A percentile compares a stretch with the other conserved stretches of the same genome.
Conservation (phyloP, 2,329 filamentous ascomycete species). For the Lizonia empirigonia region DNA sequence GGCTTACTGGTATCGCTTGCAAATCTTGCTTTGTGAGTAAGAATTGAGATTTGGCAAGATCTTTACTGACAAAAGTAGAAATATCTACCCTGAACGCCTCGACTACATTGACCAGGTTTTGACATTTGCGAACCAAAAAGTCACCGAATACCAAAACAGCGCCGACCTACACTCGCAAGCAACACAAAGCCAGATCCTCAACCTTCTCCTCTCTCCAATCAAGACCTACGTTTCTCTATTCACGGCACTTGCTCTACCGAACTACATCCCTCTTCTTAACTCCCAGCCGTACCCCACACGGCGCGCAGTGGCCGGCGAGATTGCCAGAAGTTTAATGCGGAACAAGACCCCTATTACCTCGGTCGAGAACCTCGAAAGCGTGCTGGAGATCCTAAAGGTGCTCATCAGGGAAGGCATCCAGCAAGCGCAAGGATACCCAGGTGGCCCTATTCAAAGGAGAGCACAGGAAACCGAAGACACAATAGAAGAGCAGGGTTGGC, state of each 20-base stretch:
- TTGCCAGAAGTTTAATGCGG: slow-evolving; percentile 80
- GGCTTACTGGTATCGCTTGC: slow-evolving; percentile 91
- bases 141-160: slow-evolving; percentile 87
- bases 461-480: slow-evolving; percentile 92
- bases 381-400: slow-evolving; percentile 86
- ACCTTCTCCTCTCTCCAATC: slow-evolving; percentile 86
- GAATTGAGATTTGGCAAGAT: not conserved
- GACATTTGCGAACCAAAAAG: slow-evolving; percentile 84
- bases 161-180: slow-evolving; percentile 89
- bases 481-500: slow-evolving; percentile 96
- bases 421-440: slow-evolving; percentile 78
- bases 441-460: slow-evolving; percentile 73
- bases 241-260: slow-evolving; percentile 91
- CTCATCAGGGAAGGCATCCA: slow-evolving; percentile 93
- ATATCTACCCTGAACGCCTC: slow-evolving; percentile 89
- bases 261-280: slow-evolving; percentile 86
- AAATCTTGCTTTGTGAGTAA: slow-evolving; percentile 78
- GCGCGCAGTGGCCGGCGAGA: slow-evolving; percentile 86
- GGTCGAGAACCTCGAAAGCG: slow-evolving; percentile 80
- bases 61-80: slow-evolving; percentile 54
- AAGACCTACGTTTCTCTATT: slow-evolving; percentile 92
- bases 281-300: slow-evolving; percentile 92
- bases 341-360: slow-evolving; percentile 82
- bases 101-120: slow-evolving; percentile 97
- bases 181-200: slow-evolving; percentile 86